phyloP scores from a whole-genome alignment of 1,139 yeast species.

The Zygoascus meyerae region DNA sequence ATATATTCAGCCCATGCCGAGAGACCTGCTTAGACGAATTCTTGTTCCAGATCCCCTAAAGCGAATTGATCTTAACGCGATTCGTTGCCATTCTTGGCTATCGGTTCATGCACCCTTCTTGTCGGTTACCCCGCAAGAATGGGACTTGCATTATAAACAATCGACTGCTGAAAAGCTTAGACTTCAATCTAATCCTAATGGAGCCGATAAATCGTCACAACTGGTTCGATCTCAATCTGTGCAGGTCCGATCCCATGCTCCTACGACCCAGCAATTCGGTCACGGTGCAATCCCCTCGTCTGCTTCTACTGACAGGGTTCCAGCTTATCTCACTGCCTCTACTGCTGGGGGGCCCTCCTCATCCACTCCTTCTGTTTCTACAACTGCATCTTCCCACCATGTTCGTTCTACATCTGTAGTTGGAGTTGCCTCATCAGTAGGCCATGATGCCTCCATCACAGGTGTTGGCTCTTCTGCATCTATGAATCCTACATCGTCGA shows the following conservation, averaged over 20 bases:
- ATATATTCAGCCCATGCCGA: conserved; percentile 82
- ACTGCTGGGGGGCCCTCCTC: conserved; percentile 3
- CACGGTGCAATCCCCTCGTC: conserved; percentile 4
- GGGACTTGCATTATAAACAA: conserved; percentile 50
- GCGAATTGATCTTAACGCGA: conserved; percentile 62
- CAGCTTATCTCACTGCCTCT: neutral
- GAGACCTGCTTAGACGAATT: conserved; percentile 81
- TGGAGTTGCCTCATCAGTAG: conserved; percentile 2
- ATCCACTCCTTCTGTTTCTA: conserved; percentile 5
- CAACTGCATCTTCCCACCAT: conserved; percentile 6
- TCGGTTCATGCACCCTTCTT: conserved; percentile 74
- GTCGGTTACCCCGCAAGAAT: conserved; percentile 79
- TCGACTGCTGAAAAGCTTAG: conserved; percentile 13
- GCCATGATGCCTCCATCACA: conserved; percentile 7
- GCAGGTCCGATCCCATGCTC: conserved; percentile 19
- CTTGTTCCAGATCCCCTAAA: conserved; percentile 80
- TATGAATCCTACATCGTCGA: conserved; percentile 9
- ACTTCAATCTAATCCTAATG: conserved; percentile 8
- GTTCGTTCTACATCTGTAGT: conserved; percentile 13
- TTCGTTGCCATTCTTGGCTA: conserved; percentile 83
- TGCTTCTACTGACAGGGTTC: neutral
- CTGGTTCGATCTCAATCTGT: conserved; percentile 25
- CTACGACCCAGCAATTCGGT: conserved; percentile 5
- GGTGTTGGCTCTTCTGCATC: conserved; percentile 3
- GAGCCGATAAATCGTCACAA: conserved; percentile 8